Evolutionary conservation across 116 monocot species (phyloP).

Genomic region (Iris pallida): DNA sequence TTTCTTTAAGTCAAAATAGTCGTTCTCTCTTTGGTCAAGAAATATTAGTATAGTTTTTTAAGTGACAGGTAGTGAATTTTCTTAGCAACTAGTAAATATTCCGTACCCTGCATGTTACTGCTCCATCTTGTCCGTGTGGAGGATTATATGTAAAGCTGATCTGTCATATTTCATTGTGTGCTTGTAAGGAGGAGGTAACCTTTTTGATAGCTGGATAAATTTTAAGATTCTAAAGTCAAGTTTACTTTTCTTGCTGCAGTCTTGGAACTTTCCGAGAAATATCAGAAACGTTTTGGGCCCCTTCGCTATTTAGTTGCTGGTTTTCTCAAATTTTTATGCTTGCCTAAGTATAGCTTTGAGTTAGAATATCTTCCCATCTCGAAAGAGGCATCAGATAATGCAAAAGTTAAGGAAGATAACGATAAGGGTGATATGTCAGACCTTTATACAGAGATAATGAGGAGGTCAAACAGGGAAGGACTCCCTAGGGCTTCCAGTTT

Average conservation of each 20-base stretch:
- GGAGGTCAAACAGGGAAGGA: constrained; percentile 66
- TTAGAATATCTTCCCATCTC: constrained; percentile 85
- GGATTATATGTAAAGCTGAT: too few species aligned
- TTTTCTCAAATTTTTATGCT: constrained; percentile 84
- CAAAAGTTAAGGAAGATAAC: constrained; percentile 26
- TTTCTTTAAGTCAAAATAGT: too few species aligned
- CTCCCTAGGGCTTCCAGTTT: constrained; percentile 90
- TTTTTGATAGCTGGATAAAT: not conserved
- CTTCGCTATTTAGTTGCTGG: constrained; percentile 97
- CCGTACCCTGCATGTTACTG: too few species aligned
- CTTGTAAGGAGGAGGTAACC: too few species aligned
- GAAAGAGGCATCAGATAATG: constrained; percentile 35
- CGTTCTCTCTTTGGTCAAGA: too few species aligned
- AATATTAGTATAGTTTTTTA: too few species aligned
- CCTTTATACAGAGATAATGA: constrained; percentile 65
- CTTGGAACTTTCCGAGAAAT: constrained; percentile 90
- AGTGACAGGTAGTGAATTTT: too few species aligned
- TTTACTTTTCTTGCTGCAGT: constrained; percentile 46
- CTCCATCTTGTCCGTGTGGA: too few species aligned
- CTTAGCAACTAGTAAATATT: too few species aligned
- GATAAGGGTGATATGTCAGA: constrained; percentile 46
- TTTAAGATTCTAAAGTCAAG: not conserved
- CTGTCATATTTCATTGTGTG: too few species aligned
- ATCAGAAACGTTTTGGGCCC: constrained; percentile 98
- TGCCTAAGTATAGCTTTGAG: constrained; percentile 92